A percentile compares a stretch with the other conserved stretches of the same genome.
Conservation (phyloP, 164 flowering plant species). For the Hamamelis virginiana region DNA sequence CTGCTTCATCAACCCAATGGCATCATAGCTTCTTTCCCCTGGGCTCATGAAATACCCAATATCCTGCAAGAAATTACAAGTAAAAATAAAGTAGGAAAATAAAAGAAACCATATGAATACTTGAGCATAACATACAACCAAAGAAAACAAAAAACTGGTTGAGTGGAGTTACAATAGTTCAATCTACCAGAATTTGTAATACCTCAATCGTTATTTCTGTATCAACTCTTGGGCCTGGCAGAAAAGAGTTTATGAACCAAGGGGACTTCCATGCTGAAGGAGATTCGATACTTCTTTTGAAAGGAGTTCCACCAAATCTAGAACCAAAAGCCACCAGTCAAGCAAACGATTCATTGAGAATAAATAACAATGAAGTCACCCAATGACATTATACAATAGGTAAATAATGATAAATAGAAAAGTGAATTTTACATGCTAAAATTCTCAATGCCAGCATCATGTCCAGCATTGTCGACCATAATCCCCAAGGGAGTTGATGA, state of each 20-base stretch:
- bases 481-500: constrained; percentile 32
- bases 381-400: neutral
- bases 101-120: neutral
- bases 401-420: neutral
- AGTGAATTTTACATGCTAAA: constrained; percentile 54
- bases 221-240: constrained; percentile 69
- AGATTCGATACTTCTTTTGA: constrained; percentile 75
- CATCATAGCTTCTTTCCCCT: constrained; percentile 76
- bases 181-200: neutral
- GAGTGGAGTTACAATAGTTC: too few species aligned
- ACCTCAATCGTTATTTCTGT: constrained; percentile 88
- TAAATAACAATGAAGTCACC: too few species aligned
- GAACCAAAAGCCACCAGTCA: constrained; percentile 13
- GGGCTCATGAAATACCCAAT: constrained; percentile 75
- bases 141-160: neutral
- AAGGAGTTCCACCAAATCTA: constrained; percentile 80
- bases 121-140: neutral
- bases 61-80: constrained; percentile 47
- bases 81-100: neutral
- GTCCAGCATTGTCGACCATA: constrained; percentile 32
- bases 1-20: constrained; percentile 80
- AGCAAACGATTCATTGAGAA: too few species aligned
- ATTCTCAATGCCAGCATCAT: constrained; percentile 35
- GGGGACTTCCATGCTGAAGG: constrained; percentile 99
- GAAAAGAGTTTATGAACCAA: constrained; percentile 71